A percentile compares a stretch with the other conserved stretches of the same genome.
Evolutionary conservation across 352 stramenopile genomes (phyloP).

Genomic region (Globisporangium barbulae): DNA sequence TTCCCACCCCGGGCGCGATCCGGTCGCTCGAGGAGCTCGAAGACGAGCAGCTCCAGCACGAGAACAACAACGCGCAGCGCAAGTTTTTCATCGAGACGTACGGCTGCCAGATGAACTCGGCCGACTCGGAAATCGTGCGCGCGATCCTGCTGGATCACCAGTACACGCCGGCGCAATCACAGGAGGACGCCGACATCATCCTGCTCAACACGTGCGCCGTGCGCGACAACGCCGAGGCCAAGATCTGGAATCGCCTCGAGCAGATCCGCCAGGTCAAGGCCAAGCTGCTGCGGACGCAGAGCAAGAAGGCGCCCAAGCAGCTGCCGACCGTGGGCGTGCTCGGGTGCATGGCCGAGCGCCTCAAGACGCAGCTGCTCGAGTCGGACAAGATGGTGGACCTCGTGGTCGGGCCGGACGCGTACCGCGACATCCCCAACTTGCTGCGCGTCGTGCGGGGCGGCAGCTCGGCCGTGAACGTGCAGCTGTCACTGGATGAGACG

Average conservation of each 20-base stretch:
- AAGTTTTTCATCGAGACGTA: constrained; percentile 94
- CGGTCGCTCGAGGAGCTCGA: constrained; percentile 60
- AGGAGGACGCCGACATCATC: constrained; percentile 91
- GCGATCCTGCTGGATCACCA: constrained; percentile 86
- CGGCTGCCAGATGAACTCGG: constrained; percentile 99
- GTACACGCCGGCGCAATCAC: constrained; percentile 55
- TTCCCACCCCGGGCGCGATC: constrained; percentile 39
- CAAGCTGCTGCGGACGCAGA: constrained; percentile 53
- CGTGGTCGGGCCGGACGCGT: constrained; percentile 98
- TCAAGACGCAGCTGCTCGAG: constrained; percentile 96
- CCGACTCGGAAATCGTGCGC: constrained; percentile 97
- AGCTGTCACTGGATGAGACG: constrained; percentile 97
- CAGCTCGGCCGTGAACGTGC: constrained; percentile 90
- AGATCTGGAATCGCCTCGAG: constrained; percentile 89
- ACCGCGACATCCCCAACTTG: constrained; percentile 96
- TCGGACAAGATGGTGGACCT: constrained; percentile 96
- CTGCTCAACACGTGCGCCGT: constrained; percentile 99
- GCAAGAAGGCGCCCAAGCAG: constrained; percentile 49
- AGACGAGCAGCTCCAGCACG: constrained; percentile 13
- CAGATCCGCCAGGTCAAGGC: constrained; percentile 69
- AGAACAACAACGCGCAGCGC: constrained; percentile 9
- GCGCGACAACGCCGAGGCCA: constrained; percentile 98
- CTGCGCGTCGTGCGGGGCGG: constrained; percentile 83
- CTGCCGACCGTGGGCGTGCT: constrained; percentile 93
- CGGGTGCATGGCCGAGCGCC: constrained; percentile 99